phyloP scores from a whole-genome alignment of 495 filamentous ascomycete species.

The Halenospora varia region DNA sequence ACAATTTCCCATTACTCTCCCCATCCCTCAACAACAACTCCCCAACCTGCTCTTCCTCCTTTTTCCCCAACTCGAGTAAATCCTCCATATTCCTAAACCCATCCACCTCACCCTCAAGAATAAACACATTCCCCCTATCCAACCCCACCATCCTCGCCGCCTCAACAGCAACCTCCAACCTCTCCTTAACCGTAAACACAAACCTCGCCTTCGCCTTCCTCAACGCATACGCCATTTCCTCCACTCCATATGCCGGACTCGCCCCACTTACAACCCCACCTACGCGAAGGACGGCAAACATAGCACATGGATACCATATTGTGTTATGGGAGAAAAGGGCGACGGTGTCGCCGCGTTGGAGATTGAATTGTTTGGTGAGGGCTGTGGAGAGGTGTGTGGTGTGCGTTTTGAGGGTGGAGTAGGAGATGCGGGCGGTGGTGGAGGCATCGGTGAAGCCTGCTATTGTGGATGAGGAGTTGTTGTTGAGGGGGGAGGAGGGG shows the following conservation, averaged over 20 bases:
- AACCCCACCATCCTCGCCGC: conserved; percentile 69
- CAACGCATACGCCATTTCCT: conserved; percentile 73
- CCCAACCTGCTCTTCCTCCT: conserved; percentile 24
- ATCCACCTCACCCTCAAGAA: conserved; percentile 40
- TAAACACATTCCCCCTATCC: conserved; percentile 42
- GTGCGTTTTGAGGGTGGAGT: conserved; percentile 42
- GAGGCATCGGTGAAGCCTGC: conserved; percentile 50
- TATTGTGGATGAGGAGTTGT: conserved; percentile 30
- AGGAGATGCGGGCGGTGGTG: conserved; percentile 53
- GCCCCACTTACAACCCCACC: conserved; percentile 76
- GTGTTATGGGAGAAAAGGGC: conserved; percentile 67
- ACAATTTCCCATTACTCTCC: conserved; percentile 50
- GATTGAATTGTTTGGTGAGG: conserved; percentile 62
- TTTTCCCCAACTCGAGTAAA: conserved; percentile 20
- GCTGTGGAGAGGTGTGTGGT: conserved; percentile 54
- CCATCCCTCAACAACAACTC: conserved; percentile 31
- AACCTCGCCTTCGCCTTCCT: conserved; percentile 60
- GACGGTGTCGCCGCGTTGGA: conserved; percentile 75
- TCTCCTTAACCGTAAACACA: conserved; percentile 52
- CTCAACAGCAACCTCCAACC: conserved; percentile 57
- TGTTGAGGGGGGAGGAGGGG: conserved; percentile 37
- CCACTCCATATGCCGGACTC: conserved; percentile 77
- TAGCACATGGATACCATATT: conserved; percentile 65
- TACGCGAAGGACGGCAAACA: conserved; percentile 75
- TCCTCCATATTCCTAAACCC: conserved; percentile 27